Conservation (phyloP, 768 basidiomycete species). For the Boletus sensibilis region DNA sequence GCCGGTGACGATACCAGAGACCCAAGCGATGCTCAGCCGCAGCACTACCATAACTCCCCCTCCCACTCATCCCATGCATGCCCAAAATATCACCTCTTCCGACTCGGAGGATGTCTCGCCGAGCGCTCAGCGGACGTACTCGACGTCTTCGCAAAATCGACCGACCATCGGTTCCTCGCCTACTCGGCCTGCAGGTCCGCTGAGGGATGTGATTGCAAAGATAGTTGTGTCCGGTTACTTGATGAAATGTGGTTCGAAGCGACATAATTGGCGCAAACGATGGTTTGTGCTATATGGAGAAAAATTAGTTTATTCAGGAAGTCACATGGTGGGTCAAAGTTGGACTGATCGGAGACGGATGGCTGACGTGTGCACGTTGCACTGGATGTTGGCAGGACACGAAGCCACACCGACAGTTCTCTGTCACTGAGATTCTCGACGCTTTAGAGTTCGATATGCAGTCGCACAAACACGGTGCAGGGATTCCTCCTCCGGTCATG, state of each 20-base stretch:
- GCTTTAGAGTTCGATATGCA: conserved; percentile 84
- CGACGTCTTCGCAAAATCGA: conserved; percentile 46
- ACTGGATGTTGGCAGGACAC: conserved; percentile 62
- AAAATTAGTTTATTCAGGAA: conserved; percentile 82
- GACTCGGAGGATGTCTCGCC: conserved; percentile 75
- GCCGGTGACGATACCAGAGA: conserved; percentile 53
- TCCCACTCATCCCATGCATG: conserved; percentile 43
- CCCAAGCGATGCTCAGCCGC: conserved; percentile 30
- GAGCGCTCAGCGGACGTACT: conserved; percentile 40
- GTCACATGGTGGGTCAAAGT: conserved; percentile 81
- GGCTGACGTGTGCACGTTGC: conserved; percentile 9
- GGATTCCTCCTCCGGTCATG: conserved; percentile 32
- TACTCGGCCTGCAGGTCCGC: conserved; percentile 33
- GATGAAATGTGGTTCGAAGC: conserved; percentile 93
- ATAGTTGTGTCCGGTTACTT: conserved; percentile 86
- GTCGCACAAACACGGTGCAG: conserved; percentile 44
- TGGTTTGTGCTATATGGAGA: conserved; percentile 96
- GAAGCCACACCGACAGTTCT: conserved; percentile 83
- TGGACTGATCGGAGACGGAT: conserved; percentile 9
- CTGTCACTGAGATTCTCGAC: conserved; percentile 83
- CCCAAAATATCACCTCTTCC: conserved; percentile 63
- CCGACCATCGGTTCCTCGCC: conserved; percentile 44
- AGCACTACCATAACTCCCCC: conserved; percentile 43
- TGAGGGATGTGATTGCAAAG: conserved; percentile 63
- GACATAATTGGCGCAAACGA: conserved; percentile 93